A percentile compares a stretch with the other conserved stretches of the same genome.
phyloP scores from a whole-genome alignment of 1,284 basidiomycete genomes.

The Cerioporus squamosus region DNA sequence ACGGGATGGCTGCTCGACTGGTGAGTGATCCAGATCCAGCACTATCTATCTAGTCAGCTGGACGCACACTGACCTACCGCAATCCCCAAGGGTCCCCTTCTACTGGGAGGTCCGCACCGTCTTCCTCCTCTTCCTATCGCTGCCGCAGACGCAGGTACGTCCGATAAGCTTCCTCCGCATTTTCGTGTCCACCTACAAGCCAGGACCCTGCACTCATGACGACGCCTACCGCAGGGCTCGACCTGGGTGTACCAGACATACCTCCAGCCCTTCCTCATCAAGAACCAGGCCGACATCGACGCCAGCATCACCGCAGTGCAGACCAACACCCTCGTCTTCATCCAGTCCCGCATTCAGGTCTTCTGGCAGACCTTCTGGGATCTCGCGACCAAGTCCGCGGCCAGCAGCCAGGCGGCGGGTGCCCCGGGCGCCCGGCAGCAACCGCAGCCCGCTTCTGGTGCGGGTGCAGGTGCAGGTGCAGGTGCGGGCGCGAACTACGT shows the following conservation, averaged over 20 bases:
- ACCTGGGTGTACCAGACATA: conserved; percentile 71
- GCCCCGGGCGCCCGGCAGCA: conserved; percentile 6
- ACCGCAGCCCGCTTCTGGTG: not conserved
- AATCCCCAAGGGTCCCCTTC: conserved; percentile 78
- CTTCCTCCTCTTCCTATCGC: conserved; percentile 73
- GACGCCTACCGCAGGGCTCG: conserved; percentile 58
- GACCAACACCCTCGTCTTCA: conserved; percentile 53
- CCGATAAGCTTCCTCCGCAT: conserved; percentile 1
- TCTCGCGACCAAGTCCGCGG: conserved; percentile 46
- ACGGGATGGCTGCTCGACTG: conserved; percentile 74
- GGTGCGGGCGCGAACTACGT: conserved; percentile 10
- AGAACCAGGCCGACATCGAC: conserved; percentile 73
- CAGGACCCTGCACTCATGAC: not conserved
- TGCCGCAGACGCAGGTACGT: conserved; percentile 75
- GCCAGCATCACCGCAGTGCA: conserved; percentile 60
- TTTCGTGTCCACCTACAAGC: not conserved
- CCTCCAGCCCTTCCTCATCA: conserved; percentile 67
- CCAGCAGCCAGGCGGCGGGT: conserved; percentile 19
- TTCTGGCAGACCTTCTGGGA: conserved; percentile 52
- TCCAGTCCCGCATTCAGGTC: conserved; percentile 50
- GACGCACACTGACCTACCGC: conserved; percentile 3
- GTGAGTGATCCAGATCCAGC: conserved; percentile 42
- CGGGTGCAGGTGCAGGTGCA: too few species aligned
- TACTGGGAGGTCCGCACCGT: conserved; percentile 77
- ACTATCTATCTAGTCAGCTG: too few species aligned